phyloP scores from a whole-genome alignment of 306 rosid species.

The Abrus pulchellus region DNA sequence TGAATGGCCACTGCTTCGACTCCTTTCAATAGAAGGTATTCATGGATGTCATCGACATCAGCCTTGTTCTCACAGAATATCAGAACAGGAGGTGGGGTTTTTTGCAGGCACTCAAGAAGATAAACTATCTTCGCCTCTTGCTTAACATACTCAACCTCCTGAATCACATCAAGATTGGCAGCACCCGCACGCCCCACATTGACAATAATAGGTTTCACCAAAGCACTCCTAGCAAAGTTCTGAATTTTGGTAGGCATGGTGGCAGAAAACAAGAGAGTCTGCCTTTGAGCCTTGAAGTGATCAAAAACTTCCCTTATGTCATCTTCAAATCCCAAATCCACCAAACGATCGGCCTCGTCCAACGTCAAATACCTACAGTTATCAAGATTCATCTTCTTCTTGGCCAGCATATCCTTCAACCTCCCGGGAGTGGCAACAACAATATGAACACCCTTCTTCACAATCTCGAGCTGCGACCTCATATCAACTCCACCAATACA shows the following conservation, averaged over 20 bases:
- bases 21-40: slow-evolving; percentile 93
- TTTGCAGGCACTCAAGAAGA: slow-evolving; percentile 90
- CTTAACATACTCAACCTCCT: slow-evolving; percentile 94
- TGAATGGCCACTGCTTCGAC: slow-evolving; percentile 97
- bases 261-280: slow-evolving; percentile 89
- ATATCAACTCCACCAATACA: slow-evolving; percentile 98
- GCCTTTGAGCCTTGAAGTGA: slow-evolving; percentile 94
- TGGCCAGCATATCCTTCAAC: slow-evolving; percentile 94
- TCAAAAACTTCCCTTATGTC: slow-evolving; percentile 91
- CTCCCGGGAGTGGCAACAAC: slow-evolving; percentile 98
- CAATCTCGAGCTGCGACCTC: slow-evolving; percentile 84
- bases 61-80: slow-evolving; percentile 94
- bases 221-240: slow-evolving; percentile 87
- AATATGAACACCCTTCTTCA: slow-evolving; percentile 92
- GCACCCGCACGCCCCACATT: slow-evolving; percentile 98
- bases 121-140: slow-evolving; percentile 94
- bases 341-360: slow-evolving; percentile 96
- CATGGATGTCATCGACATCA: slow-evolving; percentile 94
- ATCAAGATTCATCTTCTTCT: slow-evolving; percentile 92
- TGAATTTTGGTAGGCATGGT: slow-evolving; percentile 97
- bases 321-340: slow-evolving; percentile 94
- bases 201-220: slow-evolving; percentile 75
- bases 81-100: slow-evolving; percentile 91
- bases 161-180: slow-evolving; percentile 91
- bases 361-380: slow-evolving; percentile 87